phyloP scores from a whole-genome alignment of 2,329 filamentous ascomycete genomes.

The Zarea fungicola region DNA sequence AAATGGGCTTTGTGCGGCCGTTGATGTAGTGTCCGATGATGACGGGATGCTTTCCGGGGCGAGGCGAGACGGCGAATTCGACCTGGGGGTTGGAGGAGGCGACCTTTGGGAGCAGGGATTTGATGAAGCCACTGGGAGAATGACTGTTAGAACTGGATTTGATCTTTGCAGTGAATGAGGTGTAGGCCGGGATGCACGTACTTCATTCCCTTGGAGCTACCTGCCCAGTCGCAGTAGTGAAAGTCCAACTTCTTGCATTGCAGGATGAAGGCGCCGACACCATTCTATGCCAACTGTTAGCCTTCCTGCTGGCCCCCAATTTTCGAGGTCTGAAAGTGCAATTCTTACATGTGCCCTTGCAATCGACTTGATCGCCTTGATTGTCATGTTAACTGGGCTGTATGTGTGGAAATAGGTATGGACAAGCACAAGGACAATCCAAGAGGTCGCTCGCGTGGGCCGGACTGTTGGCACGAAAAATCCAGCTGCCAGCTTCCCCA shows the following conservation, averaged over 20 bases:
- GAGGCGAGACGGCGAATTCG: constrained; percentile 86
- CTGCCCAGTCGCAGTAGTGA: constrained; percentile 95
- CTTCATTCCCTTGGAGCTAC: constrained; percentile 94
- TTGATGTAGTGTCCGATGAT: constrained; percentile 92
- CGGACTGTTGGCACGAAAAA: constrained; percentile 19
- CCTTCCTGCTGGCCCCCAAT: not conserved
- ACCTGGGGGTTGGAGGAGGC: constrained; percentile 77
- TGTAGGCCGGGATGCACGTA: constrained; percentile 35
- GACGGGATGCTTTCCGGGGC: constrained; percentile 84
- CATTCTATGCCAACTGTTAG: constrained; percentile 60
- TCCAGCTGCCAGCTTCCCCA: constrained; percentile 13
- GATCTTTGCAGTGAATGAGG: too few relatives aligned
- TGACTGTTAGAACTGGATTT: constrained; percentile 21
- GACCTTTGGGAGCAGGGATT: constrained; percentile 69
- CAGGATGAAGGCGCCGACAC: constrained; percentile 91
- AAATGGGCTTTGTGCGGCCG: constrained; percentile 76
- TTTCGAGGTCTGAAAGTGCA: not conserved
- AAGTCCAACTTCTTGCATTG: constrained; percentile 96
- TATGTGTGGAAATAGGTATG: constrained; percentile 14
- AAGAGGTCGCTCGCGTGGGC: constrained; percentile 2
- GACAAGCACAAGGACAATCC: constrained; percentile 20
- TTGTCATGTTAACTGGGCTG: constrained; percentile 45
- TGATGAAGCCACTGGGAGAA: constrained; percentile 68
- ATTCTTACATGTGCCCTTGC: constrained; percentile 48
- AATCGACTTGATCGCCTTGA: constrained; percentile 48